A percentile compares a stretch with the other conserved stretches of the same genome.
Conservation (phyloP, 75 land plant genomes). For the Isoetes taiwanensis region DNA sequence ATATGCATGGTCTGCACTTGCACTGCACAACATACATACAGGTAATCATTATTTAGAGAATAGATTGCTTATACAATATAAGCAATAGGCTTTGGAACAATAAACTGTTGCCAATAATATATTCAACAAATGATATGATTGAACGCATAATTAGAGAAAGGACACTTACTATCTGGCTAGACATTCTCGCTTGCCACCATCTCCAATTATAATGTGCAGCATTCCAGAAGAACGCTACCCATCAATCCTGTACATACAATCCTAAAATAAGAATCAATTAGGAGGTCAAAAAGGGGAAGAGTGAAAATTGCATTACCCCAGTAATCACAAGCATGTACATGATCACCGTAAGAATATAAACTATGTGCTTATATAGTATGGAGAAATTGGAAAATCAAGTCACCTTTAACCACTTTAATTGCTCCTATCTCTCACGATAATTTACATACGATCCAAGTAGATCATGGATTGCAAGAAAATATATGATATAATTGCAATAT, state of each 20-base stretch:
- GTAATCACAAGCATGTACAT: slow-evolving; percentile 91
- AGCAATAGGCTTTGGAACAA: slow-evolving; percentile 54
- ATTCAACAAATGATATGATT: neutral
- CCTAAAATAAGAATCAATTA: too few relatives aligned
- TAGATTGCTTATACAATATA: too few relatives aligned
- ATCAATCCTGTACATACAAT: slow-evolving; percentile 44
- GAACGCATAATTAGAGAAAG: too few relatives aligned
- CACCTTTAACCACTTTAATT: slow-evolving; percentile 86
- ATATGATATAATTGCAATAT: too few relatives aligned
- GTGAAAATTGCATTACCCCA: slow-evolving; percentile 44
- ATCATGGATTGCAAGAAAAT: too few relatives aligned
- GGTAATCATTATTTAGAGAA: too few relatives aligned
- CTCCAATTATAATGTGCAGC: too few relatives aligned
- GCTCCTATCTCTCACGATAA: slow-evolving; percentile 53
- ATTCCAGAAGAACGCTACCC: too few relatives aligned
- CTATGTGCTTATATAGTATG: slow-evolving; percentile 41
- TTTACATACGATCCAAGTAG: slow-evolving; percentile 91
- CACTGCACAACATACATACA: too few relatives aligned
- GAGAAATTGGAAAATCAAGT: neutral
- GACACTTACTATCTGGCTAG: slow-evolving; percentile 35
- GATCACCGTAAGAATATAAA: slow-evolving; percentile 68
- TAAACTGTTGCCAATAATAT: slow-evolving; percentile 25
- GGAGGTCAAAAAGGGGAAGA: too few relatives aligned
- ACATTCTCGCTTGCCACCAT: slow-evolving; percentile 83
- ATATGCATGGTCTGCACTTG: too few relatives aligned